These are phyloP conservation scores for Puccinia polysora DNA, from an alignment of 1,284 basidiomycete genomes.

Conservation along the genomic window DNA sequence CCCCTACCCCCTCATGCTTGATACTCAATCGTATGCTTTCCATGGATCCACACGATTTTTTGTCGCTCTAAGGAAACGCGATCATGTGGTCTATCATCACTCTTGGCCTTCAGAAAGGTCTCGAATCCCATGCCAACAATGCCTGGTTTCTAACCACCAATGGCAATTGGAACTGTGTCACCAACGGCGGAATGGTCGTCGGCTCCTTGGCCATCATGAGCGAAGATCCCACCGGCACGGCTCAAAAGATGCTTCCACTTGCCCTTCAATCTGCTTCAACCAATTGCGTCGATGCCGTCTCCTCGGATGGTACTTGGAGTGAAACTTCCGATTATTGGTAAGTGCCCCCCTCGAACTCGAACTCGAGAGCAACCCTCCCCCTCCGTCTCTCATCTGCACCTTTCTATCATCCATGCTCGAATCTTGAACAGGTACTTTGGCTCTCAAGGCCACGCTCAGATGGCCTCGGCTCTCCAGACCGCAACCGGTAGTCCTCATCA, in stretches of 20 bases:
- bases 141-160: constrained; percentile 56
- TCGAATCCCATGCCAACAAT: constrained; percentile 43
- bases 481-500: constrained; percentile 80
- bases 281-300: constrained; percentile 67
- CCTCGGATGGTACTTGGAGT: constrained; percentile 81
- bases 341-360: too few species aligned
- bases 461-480: constrained; percentile 73
- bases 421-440: constrained; percentile 55
- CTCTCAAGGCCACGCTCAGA: constrained; percentile 86
- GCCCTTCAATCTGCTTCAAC: constrained; percentile 69
- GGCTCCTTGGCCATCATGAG: constrained; percentile 83
- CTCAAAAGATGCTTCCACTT: constrained; percentile 64
- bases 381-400: background rate
- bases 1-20: background rate
- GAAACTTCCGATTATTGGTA: constrained; percentile 91
- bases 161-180: constrained; percentile 97
- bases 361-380: too few species aligned
- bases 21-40: background rate
- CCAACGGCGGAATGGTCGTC: constrained; percentile 83
- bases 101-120: constrained; percentile 52
- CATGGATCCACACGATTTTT: too few species aligned
- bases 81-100: constrained; percentile 71
- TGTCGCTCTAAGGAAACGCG: constrained; percentile 58
- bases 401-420: constrained; percentile 65
- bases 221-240: constrained; percentile 72